Base-by-base conservation (phyloP, 2,329 filamentous ascomycete species). In the Colletotrichum sp. region DNA sequence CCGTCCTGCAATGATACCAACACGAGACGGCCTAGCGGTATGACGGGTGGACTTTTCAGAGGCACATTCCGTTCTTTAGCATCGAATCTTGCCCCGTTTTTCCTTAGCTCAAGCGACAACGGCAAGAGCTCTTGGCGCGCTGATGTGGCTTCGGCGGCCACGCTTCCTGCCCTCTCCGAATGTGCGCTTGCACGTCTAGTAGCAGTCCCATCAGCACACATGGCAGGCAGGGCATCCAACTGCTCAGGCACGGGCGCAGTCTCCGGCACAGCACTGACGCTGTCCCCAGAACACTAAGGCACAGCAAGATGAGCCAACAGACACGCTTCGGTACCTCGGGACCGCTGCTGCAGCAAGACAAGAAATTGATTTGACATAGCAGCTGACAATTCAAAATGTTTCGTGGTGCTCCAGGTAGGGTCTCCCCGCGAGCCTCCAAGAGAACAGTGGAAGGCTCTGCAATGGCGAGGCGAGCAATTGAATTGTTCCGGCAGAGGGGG, bases 241-340 rank as follows among this genome's bases (percentile, higher is more conserved):
- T 58, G 65, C 62, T 63, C 58, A 47, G 54, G 58, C 70, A 73
- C 71, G 61, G 67, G 36, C 61, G 43, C 38, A 62, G 59, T 70
- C 36, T 72, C 58, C 59, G 70, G 70, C 70, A 69, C 51, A 65
- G 70, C 59, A 70, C 59, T 70, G 70, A 70, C 70, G 47, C 16
- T 54, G 33, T 38, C 43, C 36, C 70, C 29, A 58, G 65, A 62
- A 31, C 43, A 55, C 38, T 54, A 62, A 57, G 59, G 64, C 24
- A 66, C 27, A n/a, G 16, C 43, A 51, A 51, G 43, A 64, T 29
- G 47, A 54, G 16, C 33, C 59, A 64, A 55, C 16, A 64, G 34
- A 65, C 61, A 57, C 24, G 59, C 67, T 62, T 54, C 31, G 38
- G 64, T 67, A 38, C 55, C 64, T 71, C 69, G 29, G 58, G 59